Conservation (phyloP, 2,329 filamentous ascomycete species). For the Alternaria arborescens region DNA sequence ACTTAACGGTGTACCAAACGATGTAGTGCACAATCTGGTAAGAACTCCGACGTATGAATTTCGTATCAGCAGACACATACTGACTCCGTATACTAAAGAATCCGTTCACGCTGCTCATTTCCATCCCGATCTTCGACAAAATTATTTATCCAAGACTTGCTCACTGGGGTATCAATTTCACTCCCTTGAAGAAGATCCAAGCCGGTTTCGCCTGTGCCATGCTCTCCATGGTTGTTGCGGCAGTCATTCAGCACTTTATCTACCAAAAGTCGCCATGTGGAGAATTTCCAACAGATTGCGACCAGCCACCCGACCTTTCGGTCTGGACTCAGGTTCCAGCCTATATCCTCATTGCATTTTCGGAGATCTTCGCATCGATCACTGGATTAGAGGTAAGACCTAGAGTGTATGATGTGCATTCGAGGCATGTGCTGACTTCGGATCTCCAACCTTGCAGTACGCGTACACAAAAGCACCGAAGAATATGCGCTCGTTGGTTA, state of each 20-base stretch:
- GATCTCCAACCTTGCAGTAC: slow-evolving; percentile 59
- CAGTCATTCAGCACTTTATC: slow-evolving; percentile 65
- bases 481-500: slow-evolving; percentile 61
- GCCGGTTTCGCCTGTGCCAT: slow-evolving; percentile 72
- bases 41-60: not conserved
- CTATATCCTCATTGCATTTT: slow-evolving; percentile 63
- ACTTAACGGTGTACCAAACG: slow-evolving; percentile 73
- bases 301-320: slow-evolving; percentile 54
- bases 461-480: slow-evolving; percentile 75
- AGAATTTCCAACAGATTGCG: slow-evolving; percentile 49
- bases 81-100: slow-evolving; percentile 51
- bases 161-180: slow-evolving; percentile 70
- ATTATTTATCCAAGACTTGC: slow-evolving; percentile 73
- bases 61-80: not conserved
- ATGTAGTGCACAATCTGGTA: slow-evolving; percentile 74
- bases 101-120: slow-evolving; percentile 76
- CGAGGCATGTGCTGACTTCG: not conserved
- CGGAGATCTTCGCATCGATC: slow-evolving; percentile 70
- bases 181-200: slow-evolving; percentile 77
- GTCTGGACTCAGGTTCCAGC: slow-evolving; percentile 62
- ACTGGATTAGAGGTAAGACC: slow-evolving; percentile 60
- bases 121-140: slow-evolving; percentile 71
- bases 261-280: slow-evolving; percentile 57
- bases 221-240: slow-evolving; percentile 66
- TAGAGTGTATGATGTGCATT: not conserved